Base-by-base conservation (phyloP, 345 rosid genomes). In the Eucalyptus fibrosa region DNA sequence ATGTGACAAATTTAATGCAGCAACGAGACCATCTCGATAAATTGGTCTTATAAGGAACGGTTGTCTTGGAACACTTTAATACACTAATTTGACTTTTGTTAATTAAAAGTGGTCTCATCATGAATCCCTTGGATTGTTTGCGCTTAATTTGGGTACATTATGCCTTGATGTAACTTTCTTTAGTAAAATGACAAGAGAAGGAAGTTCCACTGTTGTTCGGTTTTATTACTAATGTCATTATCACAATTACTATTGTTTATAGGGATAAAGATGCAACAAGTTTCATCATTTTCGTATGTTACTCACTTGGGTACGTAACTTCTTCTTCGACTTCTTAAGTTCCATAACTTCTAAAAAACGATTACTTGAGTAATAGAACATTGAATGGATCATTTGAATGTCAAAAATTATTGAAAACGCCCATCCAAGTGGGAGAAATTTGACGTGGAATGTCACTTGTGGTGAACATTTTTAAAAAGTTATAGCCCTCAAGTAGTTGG, bases 401-500 rank as follows among this genome's bases (percentile, higher is more conserved):
- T 19, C 24, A 53, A 53, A 53, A 18, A 9, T 51, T 18, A 53
- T 53, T 53, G 23, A 1, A 53, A 53, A 53, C 0, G 0, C 13
- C 28, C 62, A 56, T 24, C 30, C 0, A 24, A 56, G 30, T 56
- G 62, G 0, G 28, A 56, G 28, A 56, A 56, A 56, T 56, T 1
- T 24, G 12, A 23, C 1, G 0, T 55, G 13, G 13, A 56, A 56
- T 56, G 62, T 23, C 62, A 56, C 30, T 56, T 56, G 6, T 4
- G 1, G 12, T 10, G 1, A 56, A 24, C 62, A 9, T 55, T 56
- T 56, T 24, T 4, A 56, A 56, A 56, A 56, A 9, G 3, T 56
- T 56, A 24, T 24, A 9, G 12, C 6, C 0, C 13, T 56, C 13
- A 23, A 56, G 1, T 56, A 2, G 12, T 24, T 0, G 3, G 28